Base-by-base conservation (phyloP, 2,329 filamentous ascomycete genomes). In the Colletotrichum destructivum region DNA sequence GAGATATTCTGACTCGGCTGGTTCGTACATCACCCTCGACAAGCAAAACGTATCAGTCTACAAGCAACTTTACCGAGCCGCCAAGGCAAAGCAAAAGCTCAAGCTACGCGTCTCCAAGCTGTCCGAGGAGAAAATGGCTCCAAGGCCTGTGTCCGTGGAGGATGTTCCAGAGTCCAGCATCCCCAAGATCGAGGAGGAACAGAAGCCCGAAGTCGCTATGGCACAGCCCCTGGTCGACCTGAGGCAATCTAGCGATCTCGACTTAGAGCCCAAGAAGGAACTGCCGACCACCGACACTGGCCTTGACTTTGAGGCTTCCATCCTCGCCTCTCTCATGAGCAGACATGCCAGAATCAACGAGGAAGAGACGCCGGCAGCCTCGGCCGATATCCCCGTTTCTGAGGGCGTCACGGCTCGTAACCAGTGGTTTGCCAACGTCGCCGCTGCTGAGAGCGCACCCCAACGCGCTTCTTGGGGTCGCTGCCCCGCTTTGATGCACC, bases 31-130 rank as follows among this genome's bases (percentile, higher is more conserved):
- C 75, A 87, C 89, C 55, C 91, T 99, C 72, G 93, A 98, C 81
- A 86, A 90, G 73, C 87, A 87, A 80, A 97, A 98, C 79, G 84
- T 89, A 11, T 88, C 93, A 56, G 94, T 97, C 78, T 99, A 98
- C 88, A 98, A 98, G 87, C 96, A 98, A 81, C 92, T 99, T 52
- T 96, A 96, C 81, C 93, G 96, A 78, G 96, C 96, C 75, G 96
- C 96, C 75, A 99, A 98, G 87, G 96, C 96, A 47, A 99, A 99
- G 88, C 91, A 95, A 75, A 99, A 98, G 91, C 91, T 99, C 76
- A 95, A 96, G 83, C 89, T 99, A 71, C 94, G 91, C 75, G 92
- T 93, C 47, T 92, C 89, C 18, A 74, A 78, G 71, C 4, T 38
- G 26, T 47, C 47, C 26, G 81, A 83, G 67, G 78, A 79, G 74